A percentile compares a stretch with the other conserved stretches of the same genome.
These are phyloP conservation scores for Alisma plantagoaquatica DNA, from an alignment of 106 monocot genomes.

Conservation along the genomic window DNA sequence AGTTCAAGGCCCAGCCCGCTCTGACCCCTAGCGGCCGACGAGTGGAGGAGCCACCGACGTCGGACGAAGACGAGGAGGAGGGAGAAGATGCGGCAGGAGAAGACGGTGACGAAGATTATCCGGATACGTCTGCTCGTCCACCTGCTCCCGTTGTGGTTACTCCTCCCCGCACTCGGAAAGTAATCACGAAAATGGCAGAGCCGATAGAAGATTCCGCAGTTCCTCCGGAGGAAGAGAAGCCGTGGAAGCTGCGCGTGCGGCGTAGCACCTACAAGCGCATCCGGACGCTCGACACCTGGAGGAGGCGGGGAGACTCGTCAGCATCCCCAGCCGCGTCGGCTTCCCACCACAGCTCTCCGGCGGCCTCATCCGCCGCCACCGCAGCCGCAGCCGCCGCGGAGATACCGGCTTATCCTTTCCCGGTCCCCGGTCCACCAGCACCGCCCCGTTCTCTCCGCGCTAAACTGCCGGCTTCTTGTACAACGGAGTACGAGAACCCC, in stretches of 20 bases:
- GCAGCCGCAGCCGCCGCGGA: too few species aligned
- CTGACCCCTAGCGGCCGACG: neutral
- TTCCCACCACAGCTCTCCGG: neutral
- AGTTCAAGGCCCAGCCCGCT: constrained; percentile 6
- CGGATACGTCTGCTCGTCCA: neutral
- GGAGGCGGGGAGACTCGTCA: too few species aligned
- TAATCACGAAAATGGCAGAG: constrained; percentile 8
- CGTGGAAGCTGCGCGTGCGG: constrained; percentile 1
- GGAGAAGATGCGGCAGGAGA: neutral
- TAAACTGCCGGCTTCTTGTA: too few species aligned
- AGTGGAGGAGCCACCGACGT: neutral
- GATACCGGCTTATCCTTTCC: too few species aligned
- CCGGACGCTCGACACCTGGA: too few species aligned
- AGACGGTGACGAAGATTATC: neutral
- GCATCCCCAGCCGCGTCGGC: too few species aligned
- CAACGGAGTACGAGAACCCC: neutral
- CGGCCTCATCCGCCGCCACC: neutral
- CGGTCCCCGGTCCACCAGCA: too few species aligned
- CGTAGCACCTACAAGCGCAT: too few species aligned
- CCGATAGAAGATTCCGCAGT: neutral
- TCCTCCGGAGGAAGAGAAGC: neutral
- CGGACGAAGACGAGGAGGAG: too few species aligned
- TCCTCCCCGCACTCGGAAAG: too few species aligned
- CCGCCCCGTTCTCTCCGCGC: too few species aligned
- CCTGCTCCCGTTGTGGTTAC: neutral